These are phyloP conservation scores for Pythium pyrilobum DNA, from an alignment of 352 stramenopile species.

Conservation along the genomic window DNA sequence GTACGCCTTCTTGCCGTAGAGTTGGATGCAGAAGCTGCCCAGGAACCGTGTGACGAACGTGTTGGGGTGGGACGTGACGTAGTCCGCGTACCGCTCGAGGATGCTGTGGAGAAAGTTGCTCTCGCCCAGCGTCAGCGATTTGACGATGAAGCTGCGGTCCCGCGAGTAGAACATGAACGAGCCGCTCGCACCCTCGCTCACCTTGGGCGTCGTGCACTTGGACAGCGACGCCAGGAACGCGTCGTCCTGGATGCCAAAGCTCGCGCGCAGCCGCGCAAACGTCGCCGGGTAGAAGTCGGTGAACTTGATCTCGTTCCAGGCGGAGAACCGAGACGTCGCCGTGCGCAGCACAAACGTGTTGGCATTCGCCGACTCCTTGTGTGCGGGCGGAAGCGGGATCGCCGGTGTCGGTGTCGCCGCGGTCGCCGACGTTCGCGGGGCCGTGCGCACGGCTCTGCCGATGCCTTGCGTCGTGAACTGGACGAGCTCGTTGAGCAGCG, in stretches of 20 bases:
- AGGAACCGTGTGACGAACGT: conserved; percentile 81
- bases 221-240: conserved; percentile 49
- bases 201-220: conserved; percentile 65
- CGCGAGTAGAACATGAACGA: conserved; percentile 83
- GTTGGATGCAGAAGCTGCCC: conserved; percentile 71
- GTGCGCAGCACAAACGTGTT: conserved; percentile 44
- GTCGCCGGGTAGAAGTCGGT: conserved; percentile 46
- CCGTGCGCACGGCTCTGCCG: conserved; percentile 39
- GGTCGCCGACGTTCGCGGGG: neutral
- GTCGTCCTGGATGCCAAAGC: conserved; percentile 53
- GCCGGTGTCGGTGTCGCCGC: conserved; percentile 1
- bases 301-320: conserved; percentile 54
- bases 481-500: conserved; percentile 70
- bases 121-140: conserved; percentile 60
- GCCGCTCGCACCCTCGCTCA: conserved; percentile 72
- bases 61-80: conserved; percentile 46
- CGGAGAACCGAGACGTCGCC: conserved; percentile 17
- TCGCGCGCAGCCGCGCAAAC: conserved; percentile 46
- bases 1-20: conserved; percentile 66
- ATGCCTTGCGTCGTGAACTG: conserved; percentile 79
- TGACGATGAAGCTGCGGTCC: conserved; percentile 78
- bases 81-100: conserved; percentile 51
- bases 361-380: neutral
- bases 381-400: neutral
- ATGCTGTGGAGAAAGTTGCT: conserved; percentile 62